Evolutionary conservation across 1,139 yeast genomes (phyloP).

Genomic region (Debaryomycetaceae sp.): DNA sequence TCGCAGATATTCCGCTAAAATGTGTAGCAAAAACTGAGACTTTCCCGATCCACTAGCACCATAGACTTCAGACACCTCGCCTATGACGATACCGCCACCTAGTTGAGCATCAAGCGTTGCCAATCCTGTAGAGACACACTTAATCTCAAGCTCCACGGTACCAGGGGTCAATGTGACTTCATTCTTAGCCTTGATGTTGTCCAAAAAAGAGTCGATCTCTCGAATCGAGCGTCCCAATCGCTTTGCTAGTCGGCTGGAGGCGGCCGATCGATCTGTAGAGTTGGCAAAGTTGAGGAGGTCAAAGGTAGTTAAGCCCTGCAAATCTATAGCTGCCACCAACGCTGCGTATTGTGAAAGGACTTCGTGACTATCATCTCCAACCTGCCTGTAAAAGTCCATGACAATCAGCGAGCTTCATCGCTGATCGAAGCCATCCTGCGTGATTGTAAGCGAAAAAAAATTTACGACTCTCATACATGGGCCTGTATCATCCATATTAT

Average conservation of each 20-base stretch:
- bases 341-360: slow-evolving; percentile 14
- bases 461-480: too few relatives aligned
- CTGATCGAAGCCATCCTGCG: too few relatives aligned
- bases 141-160: slow-evolving; percentile 5
- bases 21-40: slow-evolving; percentile 67
- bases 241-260: slow-evolving; percentile 29
- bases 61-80: slow-evolving; percentile 70
- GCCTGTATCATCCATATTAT: too few relatives aligned
- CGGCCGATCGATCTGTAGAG: slow-evolving; percentile 12
- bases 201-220: slow-evolving; percentile 43
- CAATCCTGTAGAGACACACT: slow-evolving; percentile 56
- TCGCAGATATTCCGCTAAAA: slow-evolving; percentile 14
- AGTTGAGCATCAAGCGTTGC: slow-evolving; percentile 49
- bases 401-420: too few relatives aligned
- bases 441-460: too few relatives aligned
- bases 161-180: neutral
- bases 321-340: slow-evolving; percentile 13
- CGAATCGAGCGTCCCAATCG: slow-evolving; percentile 42
- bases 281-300: slow-evolving; percentile 18
- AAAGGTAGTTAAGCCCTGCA: slow-evolving; percentile 21
- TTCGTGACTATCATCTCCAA: too few relatives aligned
- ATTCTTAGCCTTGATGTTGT: slow-evolving; percentile 14
- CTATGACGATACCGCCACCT: slow-evolving; percentile 66
- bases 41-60: slow-evolving; percentile 88
- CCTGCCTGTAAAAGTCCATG: slow-evolving; percentile 9